Conservation (phyloP, 139 green algal genomes). For the Tetradesmus lagerheimii region DNA sequence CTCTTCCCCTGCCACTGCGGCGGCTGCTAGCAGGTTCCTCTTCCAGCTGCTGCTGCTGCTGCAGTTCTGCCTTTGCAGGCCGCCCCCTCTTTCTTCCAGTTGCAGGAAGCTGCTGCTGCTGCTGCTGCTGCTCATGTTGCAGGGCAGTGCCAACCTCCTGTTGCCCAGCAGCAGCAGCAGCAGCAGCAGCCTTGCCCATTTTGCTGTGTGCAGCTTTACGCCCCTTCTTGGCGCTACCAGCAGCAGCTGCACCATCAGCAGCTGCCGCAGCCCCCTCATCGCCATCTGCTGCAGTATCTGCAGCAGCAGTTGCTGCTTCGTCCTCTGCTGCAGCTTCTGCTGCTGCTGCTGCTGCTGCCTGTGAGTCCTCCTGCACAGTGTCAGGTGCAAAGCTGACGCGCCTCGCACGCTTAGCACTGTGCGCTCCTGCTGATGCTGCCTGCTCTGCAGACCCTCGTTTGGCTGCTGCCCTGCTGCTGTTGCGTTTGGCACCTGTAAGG, state of each 20-base stretch:
- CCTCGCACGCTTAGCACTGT: background rate
- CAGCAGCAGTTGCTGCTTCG: background rate
- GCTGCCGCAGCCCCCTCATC: background rate
- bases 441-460: background rate
- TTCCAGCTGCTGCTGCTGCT: background rate
- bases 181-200: conserved; percentile 22
- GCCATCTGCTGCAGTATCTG: background rate
- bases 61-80: background rate
- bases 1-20: background rate
- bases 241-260: conserved; percentile 9
- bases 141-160: background rate
- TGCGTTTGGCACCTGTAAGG: background rate
- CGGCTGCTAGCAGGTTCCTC: background rate
- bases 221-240: background rate
- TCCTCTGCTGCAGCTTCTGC: conserved; percentile 1
- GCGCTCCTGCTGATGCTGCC: background rate
- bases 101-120: conserved; percentile 9
- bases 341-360: background rate
- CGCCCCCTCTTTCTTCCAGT: conserved; percentile 8
- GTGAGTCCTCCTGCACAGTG: background rate
- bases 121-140: background rate
- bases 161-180: conserved; percentile 10
- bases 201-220: background rate
- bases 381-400: background rate
- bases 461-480: background rate